A percentile compares a stretch with the other conserved stretches of the same genome.
Evolutionary conservation across 1,284 basidiomycete genomes (phyloP).

Genomic region (Ganoderma meredithae): DNA sequence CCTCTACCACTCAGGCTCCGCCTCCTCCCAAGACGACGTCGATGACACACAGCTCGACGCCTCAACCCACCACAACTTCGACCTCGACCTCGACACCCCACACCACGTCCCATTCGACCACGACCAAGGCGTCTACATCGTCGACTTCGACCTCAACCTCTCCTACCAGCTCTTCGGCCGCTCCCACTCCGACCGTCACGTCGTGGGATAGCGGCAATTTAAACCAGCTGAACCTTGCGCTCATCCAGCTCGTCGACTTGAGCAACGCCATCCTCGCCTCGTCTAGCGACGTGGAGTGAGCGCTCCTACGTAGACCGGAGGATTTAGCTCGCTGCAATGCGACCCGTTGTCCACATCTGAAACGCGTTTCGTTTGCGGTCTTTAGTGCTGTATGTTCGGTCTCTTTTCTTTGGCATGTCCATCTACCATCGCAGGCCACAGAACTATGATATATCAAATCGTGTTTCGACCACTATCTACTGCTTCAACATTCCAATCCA

Average conservation of each 20-base stretch:
- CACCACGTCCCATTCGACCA: conserved; percentile 13
- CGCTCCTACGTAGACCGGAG: background rate
- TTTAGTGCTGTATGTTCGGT: background rate
- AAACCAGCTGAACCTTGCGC: conserved; percentile 34
- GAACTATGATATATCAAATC: background rate
- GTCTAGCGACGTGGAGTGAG: conserved; percentile 3
- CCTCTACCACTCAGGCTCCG: conserved; percentile 10
- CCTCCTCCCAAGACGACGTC: conserved; percentile 18
- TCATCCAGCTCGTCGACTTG: conserved; percentile 32
- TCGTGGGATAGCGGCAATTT: conserved; percentile 33
- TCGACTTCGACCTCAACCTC: conserved; percentile 14
- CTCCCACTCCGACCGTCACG: conserved; percentile 18
- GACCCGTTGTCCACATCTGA: background rate
- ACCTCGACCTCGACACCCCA: conserved; percentile 21
- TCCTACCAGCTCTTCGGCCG: conserved; percentile 15
- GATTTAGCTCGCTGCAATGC: background rate
- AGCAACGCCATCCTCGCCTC: conserved; percentile 5
- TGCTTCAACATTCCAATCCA: background rate
- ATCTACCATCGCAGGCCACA: background rate
- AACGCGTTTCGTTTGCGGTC: background rate
- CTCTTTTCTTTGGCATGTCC: background rate
- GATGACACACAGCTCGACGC: conserved; percentile 16
- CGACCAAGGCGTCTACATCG: background rate
- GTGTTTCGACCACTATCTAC: background rate
- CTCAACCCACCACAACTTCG: conserved; percentile 26